Evolutionary conservation across 176 grass and related monocot genomes (phyloP), one percentile per base, ranked within the genome.

Genomic region (Dactylis glomerata): DNA sequence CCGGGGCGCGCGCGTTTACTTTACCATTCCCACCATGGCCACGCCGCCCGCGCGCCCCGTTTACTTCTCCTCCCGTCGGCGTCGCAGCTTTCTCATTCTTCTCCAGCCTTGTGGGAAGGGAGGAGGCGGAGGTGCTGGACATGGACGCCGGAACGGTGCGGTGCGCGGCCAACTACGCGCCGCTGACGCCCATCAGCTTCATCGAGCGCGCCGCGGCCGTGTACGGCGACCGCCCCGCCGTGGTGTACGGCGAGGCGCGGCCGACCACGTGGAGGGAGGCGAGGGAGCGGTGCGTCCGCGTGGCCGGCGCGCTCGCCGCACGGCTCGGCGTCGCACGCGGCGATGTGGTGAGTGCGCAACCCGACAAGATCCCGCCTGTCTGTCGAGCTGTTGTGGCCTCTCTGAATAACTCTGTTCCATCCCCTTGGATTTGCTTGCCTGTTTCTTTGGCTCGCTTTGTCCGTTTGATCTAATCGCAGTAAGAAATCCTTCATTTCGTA

Each of bases 171-270:
- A 94, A 94, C 84, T 85, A 91, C 77, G 87, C 88, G 52, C 89
- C 92, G 64, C 89, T 94, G 46, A 42, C 92, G 12, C 92, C 92
- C 15, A 56, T 91, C 27, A 94, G 92, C 87, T 91, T 94, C 87
- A 81, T 94, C 62, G 86, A 91, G 87, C 92, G 92, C 66, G 89
- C 92, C 40, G 92, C 92, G 1, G 83, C 78, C 38, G 92, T 91
- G 12, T 91, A 91, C 71, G 88, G 85, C 37, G 24, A 51, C n/a
- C 83, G 92, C 73, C 42, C 82, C 10, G 84, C 85, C 10, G 85
- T 81, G 77, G 70, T 84, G 54, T 85, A 52, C 69, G 82, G 82
- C 8, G 77, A 78, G 36, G 64, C 77, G 49, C 78, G 73, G 33
- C 63, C 73, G 17, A 69, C 55, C 83, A 89, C 92, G 68, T 94